phyloP scores from a whole-genome alignment of 306 rosid genomes.

The Ammopiptanthus mongolicus region DNA sequence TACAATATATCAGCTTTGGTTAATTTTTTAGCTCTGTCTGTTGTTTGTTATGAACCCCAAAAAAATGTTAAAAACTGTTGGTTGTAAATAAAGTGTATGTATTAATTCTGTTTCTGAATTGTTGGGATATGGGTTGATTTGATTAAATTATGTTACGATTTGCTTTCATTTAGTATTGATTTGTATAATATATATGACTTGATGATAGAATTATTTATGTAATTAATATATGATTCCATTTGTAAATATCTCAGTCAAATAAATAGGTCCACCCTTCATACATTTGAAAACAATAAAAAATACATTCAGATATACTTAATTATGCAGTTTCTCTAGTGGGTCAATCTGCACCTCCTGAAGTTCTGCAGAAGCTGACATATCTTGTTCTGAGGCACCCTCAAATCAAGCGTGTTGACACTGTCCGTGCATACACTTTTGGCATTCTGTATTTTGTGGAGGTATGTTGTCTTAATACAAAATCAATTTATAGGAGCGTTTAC shows the following conservation, averaged over 20 bases:
- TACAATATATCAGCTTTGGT: too few relatives aligned
- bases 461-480: constrained; percentile 1
- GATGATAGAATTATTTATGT: too few relatives aligned
- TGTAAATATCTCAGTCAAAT: too few relatives aligned
- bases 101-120: not conserved
- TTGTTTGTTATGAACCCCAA: not conserved
- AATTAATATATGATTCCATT: too few relatives aligned
- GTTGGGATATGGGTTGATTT: too few relatives aligned
- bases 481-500: not conserved
- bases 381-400: constrained; percentile 63
- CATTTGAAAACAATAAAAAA: too few relatives aligned
- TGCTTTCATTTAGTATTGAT: too few relatives aligned
- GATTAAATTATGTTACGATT: too few relatives aligned
- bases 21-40: not conserved
- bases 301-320: not conserved
- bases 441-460: constrained; percentile 98
- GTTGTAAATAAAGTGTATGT: not conserved
- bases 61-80: not conserved
- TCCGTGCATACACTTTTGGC: constrained; percentile 96
- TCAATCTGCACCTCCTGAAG: constrained; percentile 91
- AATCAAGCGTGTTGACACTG: constrained; percentile 82
- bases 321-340: constrained; percentile 78
- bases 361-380: constrained; percentile 82
- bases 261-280: too few relatives aligned
- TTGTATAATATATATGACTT: too few relatives aligned